Conservation (phyloP, 148 eudicot species). For the Heliamphora exappendiculata region DNA sequence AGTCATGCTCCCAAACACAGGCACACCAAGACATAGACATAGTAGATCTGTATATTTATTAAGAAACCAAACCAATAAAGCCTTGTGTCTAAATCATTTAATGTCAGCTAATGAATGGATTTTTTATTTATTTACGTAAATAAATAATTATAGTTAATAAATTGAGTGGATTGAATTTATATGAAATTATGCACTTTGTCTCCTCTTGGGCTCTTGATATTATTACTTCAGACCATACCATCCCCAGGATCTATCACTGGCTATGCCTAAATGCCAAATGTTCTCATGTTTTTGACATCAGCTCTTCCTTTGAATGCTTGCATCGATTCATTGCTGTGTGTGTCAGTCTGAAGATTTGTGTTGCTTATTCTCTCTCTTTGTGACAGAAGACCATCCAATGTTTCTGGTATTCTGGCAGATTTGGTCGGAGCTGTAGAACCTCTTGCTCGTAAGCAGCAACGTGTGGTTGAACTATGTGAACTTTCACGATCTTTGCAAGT, state of each 20-base stretch:
- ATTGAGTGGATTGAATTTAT: neutral
- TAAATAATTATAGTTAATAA: too few species aligned
- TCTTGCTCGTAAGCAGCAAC: slow-evolving; percentile 71
- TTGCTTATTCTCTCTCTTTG: slow-evolving; percentile 27
- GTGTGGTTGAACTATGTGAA: slow-evolving; percentile 48
- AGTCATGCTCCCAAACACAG: too few species aligned
- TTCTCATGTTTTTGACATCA: neutral
- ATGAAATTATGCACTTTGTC: neutral
- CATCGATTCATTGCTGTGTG: neutral
- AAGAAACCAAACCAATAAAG: too few species aligned
- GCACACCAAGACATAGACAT: too few species aligned
- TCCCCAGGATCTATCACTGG: too few species aligned
- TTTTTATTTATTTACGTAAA: too few species aligned
- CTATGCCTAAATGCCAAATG: neutral
- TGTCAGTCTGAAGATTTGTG: neutral
- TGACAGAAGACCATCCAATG: slow-evolving; percentile 80
- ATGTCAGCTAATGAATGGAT: too few species aligned
- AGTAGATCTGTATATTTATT: too few species aligned
- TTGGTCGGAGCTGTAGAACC: slow-evolving; percentile 81
- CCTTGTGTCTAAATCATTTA: too few species aligned
- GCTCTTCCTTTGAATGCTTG: neutral
- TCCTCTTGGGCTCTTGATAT: neutral
- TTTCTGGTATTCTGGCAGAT: slow-evolving; percentile 70
- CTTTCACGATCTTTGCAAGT: slow-evolving; percentile 44
- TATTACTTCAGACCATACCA: neutral